Evolutionary conservation across 768 basidiomycete species (phyloP).

Genomic region (Suillus alpinus): DNA sequence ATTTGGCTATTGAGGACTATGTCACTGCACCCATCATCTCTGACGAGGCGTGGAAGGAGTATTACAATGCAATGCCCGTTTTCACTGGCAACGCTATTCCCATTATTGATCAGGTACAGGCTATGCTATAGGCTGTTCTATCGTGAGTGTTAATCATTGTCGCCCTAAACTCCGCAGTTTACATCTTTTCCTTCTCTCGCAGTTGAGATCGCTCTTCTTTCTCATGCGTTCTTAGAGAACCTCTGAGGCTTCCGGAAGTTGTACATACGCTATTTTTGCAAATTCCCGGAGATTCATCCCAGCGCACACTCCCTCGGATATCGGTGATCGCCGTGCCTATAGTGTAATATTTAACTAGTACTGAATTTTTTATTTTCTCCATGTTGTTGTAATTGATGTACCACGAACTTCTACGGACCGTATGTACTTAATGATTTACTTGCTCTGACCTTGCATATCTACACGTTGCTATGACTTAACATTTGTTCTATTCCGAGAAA

Average conservation of each 20-base stretch:
- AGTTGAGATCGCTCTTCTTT: conserved; percentile 9
- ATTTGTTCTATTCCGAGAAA: background rate
- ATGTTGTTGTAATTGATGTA: conserved; percentile 1
- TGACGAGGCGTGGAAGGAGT: conserved; percentile 48
- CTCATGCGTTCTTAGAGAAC: background rate
- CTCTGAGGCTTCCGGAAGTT: background rate
- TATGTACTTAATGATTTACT: background rate
- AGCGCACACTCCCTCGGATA: conserved; percentile 6
- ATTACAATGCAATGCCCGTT: conserved; percentile 37
- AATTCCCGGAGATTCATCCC: background rate
- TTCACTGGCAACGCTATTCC: conserved; percentile 43
- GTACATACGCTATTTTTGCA: conserved; percentile 6
- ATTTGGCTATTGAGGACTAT: conserved; percentile 47
- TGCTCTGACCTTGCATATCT: background rate
- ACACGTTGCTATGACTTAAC: too few species aligned
- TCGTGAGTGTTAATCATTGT: conserved; percentile 10
- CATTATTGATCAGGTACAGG: conserved; percentile 37
- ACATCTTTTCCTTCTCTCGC: conserved; percentile 2
- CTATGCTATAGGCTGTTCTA: conserved; percentile 36
- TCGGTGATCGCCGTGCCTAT: conserved; percentile 7
- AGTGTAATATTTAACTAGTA: conserved; percentile 6
- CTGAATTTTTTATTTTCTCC: background rate
- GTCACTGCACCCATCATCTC: conserved; percentile 54
- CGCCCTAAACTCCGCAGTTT: conserved; percentile 5
- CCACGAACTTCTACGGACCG: background rate